Conservation (phyloP, 2,329 filamentous ascomycete genomes). For the Pezicula neosporulosa region DNA sequence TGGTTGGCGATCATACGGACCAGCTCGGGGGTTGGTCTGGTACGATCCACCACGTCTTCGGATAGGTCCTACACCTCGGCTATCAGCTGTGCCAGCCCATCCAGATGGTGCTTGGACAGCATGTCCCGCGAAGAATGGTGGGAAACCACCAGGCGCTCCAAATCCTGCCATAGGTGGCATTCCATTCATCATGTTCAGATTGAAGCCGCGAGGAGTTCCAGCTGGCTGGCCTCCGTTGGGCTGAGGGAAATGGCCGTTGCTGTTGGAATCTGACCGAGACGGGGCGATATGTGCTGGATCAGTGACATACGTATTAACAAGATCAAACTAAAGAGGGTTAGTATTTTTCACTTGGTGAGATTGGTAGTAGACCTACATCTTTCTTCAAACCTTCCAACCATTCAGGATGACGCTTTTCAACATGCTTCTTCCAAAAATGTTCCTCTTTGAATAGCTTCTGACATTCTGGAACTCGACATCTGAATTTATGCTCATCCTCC, state of each 20-base stretch:
- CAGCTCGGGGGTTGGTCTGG: slow-evolving; percentile 57
- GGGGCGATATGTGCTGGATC: slow-evolving; percentile 94
- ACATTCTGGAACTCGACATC: slow-evolving; percentile 95
- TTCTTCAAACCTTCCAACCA: slow-evolving; percentile 78
- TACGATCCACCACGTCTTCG: slow-evolving; percentile 63
- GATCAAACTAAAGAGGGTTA: slow-evolving; percentile 61
- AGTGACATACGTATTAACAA: slow-evolving; percentile 91
- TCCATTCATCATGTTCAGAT: slow-evolving; percentile 66
- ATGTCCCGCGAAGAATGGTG: slow-evolving; percentile 52
- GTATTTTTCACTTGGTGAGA: slow-evolving; percentile 10
- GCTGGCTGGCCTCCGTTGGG: slow-evolving; percentile 70
- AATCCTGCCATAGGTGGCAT: slow-evolving; percentile 58
- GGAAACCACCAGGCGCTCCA: slow-evolving; percentile 44
- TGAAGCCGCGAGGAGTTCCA: slow-evolving; percentile 90
- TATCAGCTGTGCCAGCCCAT: slow-evolving; percentile 47
- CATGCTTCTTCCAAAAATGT: slow-evolving; percentile 96
- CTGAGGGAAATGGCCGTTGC: slow-evolving; percentile 90
- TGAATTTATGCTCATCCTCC: slow-evolving; percentile 94
- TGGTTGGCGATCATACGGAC: slow-evolving; percentile 70
- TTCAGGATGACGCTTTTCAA: slow-evolving; percentile 91
- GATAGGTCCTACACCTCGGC: slow-evolving; percentile 61
- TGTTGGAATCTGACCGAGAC: slow-evolving; percentile 88
- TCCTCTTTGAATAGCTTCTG: slow-evolving; percentile 97
- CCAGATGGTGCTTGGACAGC: slow-evolving; percentile 35
- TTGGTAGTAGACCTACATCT: slow-evolving; percentile 62